Evolutionary conservation across 2,329 filamentous ascomycete genomes (phyloP).

Genomic region (Fusarium sp.): DNA sequence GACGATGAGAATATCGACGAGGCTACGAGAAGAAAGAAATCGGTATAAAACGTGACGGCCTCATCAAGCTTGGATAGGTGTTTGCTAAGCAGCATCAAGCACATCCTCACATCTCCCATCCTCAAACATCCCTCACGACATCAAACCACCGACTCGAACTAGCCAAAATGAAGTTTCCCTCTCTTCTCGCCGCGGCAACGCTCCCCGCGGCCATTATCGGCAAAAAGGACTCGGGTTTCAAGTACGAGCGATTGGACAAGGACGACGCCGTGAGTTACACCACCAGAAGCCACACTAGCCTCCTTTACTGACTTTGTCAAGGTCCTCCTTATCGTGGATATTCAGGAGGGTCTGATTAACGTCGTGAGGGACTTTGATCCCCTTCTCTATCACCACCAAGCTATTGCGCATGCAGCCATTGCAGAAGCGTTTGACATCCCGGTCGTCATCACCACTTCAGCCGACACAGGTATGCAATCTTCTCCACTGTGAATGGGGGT

Average conservation of each 20-base stretch:
- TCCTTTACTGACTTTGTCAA: background rate
- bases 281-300: background rate
- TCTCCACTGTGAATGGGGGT: background rate
- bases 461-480: slow-evolving; percentile 3
- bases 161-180: slow-evolving; percentile 5
- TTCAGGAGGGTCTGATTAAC: slow-evolving; percentile 4
- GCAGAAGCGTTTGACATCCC: slow-evolving; percentile 9
- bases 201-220: background rate
- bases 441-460: slow-evolving; percentile 8
- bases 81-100: background rate
- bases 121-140: background rate
- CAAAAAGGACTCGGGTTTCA: background rate
- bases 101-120: background rate
- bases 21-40: background rate
- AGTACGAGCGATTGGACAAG: slow-evolving; percentile 6
- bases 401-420: background rate
- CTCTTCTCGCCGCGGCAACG: background rate
- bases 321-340: slow-evolving; percentile 13
- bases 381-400: background rate
- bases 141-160: background rate
- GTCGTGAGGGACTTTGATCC: slow-evolving; percentile 12
- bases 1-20: background rate
- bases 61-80: background rate
- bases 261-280: background rate
- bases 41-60: background rate